Conservation (phyloP, 2,329 filamentous ascomycete species). For the Calonectria hongkongensis region DNA sequence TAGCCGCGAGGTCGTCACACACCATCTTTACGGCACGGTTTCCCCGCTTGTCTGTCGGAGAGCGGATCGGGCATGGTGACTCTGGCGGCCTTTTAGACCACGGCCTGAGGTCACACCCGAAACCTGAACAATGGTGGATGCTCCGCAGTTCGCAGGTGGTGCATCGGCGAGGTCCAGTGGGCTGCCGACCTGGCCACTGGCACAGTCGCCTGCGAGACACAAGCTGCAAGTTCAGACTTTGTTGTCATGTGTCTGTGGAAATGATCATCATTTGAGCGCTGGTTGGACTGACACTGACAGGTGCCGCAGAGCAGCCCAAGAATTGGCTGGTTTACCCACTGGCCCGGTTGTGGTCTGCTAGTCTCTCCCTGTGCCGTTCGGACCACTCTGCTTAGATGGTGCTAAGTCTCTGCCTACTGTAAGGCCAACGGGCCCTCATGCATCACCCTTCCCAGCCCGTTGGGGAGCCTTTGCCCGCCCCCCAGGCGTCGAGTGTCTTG, state of each 20-base stretch:
- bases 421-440: conserved; percentile 16
- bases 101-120: conserved; percentile 42
- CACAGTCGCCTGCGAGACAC: conserved; percentile 49
- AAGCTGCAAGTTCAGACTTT: conserved; percentile 46
- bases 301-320: not conserved
- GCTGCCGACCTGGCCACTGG: conserved; percentile 47
- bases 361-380: conserved; percentile 19
- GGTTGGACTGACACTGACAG: conserved; percentile 13
- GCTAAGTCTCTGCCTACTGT: conserved; percentile 13
- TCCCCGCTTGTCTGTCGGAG: conserved; percentile 30
- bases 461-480: conserved; percentile 36
- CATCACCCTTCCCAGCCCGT: conserved; percentile 36
- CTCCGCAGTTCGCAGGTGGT: conserved; percentile 35
- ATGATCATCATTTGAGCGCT: conserved; percentile 38
- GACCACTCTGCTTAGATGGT: conserved; percentile 11
- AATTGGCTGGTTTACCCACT: not conserved
- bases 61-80: conserved; percentile 29
- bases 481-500: conserved; percentile 15
- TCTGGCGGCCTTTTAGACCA: conserved; percentile 11
- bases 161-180: conserved; percentile 16
- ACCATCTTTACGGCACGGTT: conserved; percentile 16
- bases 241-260: conserved; percentile 51
- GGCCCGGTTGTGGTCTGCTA: conserved; percentile 17
- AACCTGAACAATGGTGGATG: conserved; percentile 47
- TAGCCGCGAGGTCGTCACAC: conserved; percentile 26